Evolutionary conservation across 331 rosid genomes (phyloP).

Genomic region (Telfairia occidentalis): DNA sequence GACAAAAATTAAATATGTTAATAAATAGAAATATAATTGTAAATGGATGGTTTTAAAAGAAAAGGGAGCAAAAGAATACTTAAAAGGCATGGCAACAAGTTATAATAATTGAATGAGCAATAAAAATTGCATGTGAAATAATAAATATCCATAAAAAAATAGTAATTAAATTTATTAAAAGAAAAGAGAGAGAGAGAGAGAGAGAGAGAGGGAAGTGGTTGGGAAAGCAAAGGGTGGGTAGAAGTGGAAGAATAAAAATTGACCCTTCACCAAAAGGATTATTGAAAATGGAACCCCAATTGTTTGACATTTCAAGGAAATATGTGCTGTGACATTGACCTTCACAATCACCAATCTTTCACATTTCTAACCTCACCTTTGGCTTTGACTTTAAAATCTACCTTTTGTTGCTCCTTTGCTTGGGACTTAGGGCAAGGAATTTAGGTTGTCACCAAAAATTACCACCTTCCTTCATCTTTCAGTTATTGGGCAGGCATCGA

Average conservation of each 20-base stretch:
- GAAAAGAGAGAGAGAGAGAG: not conserved
- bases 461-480: too few species aligned
- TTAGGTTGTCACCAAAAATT: too few species aligned
- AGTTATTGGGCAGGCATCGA: too few species aligned
- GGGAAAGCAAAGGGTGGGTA: not conserved
- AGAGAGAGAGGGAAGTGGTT: not conserved
- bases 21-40: not conserved
- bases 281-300: not conserved
- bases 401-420: too few species aligned
- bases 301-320: not conserved
- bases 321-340: not conserved
- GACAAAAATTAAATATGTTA: not conserved
- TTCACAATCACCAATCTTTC: not conserved
- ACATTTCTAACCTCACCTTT: not conserved
- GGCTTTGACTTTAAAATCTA: not conserved
- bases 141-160: not conserved
- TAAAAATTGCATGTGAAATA: not conserved
- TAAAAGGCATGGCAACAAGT: not conserved
- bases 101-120: not conserved
- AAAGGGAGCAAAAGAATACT: not conserved
- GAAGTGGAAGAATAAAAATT: not conserved
- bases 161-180: not conserved
- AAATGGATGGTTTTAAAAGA: not conserved
- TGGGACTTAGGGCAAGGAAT: too few species aligned
- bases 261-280: not conserved